Evolutionary conservation across 2,329 filamentous ascomycete species (phyloP).

Genomic region (Neofusicoccum laricinum): DNA sequence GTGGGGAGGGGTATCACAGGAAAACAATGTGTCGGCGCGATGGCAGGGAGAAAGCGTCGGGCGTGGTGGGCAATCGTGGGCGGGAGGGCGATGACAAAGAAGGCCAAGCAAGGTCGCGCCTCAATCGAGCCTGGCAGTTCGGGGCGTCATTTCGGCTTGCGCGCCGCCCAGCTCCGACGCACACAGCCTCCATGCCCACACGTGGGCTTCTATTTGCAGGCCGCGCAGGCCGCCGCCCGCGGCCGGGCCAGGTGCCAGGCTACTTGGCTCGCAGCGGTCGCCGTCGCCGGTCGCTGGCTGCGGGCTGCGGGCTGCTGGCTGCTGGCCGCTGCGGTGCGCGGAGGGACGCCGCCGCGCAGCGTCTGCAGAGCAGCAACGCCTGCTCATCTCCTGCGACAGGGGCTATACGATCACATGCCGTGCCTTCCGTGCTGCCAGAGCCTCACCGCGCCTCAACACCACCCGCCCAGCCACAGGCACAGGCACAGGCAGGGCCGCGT

Average conservation of each 20-base stretch:
- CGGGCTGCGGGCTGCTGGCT: too few relatives aligned
- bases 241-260: too few relatives aligned
- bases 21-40: conserved; percentile 9
- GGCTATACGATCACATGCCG: conserved; percentile 12
- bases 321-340: too few relatives aligned
- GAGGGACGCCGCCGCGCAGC: too few relatives aligned
- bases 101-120: conserved; percentile 5
- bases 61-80: conserved; percentile 2
- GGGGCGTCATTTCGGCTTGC: conserved; percentile 7
- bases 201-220: conserved; percentile 1
- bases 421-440: background rate
- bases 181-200: background rate
- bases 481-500: too few relatives aligned
- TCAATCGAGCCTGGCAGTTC: conserved; percentile 3
- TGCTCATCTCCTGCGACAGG: conserved; percentile 3
- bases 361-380: too few relatives aligned
- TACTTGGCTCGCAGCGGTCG: too few relatives aligned
- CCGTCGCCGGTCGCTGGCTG: too few relatives aligned
- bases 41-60: background rate
- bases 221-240: too few relatives aligned
- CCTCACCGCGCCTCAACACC: background rate
- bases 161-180: conserved; percentile 1
- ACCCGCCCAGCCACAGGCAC: background rate
- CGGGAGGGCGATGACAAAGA: background rate
- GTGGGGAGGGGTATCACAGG: conserved; percentile 1